These are phyloP conservation scores for Populus deltoides DNA, from an alignment of 345 rosid genomes.

Conservation along the genomic window DNA sequence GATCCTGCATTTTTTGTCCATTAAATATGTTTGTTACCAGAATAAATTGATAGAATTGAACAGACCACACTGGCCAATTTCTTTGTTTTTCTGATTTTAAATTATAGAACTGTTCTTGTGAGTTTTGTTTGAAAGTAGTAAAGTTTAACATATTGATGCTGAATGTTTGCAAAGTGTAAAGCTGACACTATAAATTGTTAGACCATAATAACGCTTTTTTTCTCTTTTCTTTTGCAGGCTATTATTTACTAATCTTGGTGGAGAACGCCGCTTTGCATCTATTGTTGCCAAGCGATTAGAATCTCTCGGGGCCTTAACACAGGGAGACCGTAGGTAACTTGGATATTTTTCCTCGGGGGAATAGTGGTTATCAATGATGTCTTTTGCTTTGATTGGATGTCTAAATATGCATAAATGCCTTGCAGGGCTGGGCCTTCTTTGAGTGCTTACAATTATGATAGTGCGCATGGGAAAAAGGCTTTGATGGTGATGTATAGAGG, in stretches of 20 bases:
- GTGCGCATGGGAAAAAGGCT: slow-evolving; percentile 85
- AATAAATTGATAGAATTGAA: slow-evolving; percentile 2
- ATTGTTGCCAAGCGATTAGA: slow-evolving; percentile 97
- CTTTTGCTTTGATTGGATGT: slow-evolving; percentile 10
- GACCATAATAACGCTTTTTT: not conserved
- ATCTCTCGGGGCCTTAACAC: slow-evolving; percentile 96
- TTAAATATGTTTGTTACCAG: not conserved
- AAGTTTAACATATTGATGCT: not conserved
- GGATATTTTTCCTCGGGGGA: not conserved
- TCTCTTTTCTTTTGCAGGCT: slow-evolving; percentile 42
- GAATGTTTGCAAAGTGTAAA: not conserved
- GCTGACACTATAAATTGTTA: not conserved
- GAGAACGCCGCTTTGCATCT: slow-evolving; percentile 99
- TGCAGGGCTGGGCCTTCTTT: slow-evolving; percentile 92
- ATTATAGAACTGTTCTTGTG: not conserved
- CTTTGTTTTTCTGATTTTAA: not conserved
- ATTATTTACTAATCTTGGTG: slow-evolving; percentile 90
- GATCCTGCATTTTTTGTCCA: slow-evolving; percentile 1
- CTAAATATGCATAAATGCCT: slow-evolving; percentile 20
- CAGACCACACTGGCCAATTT: not conserved
- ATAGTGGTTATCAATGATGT: not conserved
- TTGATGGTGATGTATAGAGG: slow-evolving; percentile 94
- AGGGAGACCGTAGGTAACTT: slow-evolving; percentile 92
- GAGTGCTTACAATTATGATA: slow-evolving; percentile 97
- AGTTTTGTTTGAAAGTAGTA: not conserved